Evolutionary conservation across 495 filamentous ascomycete species (phyloP), one percentile per base, ranked within the genome.

Genomic region (Hypoxylon trugodes): DNA sequence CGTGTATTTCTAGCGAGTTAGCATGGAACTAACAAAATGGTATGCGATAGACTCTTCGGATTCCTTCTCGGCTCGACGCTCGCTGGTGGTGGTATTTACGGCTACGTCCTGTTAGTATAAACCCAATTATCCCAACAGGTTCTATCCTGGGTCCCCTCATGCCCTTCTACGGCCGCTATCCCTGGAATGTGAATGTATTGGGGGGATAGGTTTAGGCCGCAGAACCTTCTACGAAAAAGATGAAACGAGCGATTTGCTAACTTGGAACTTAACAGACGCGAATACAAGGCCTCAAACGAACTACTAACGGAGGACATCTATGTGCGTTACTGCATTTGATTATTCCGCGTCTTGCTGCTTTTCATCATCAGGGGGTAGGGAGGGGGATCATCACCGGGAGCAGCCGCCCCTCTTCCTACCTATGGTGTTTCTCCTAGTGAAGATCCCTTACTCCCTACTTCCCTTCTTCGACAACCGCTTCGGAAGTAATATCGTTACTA

Each of bases 221-320:
- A 26, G 13, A 28, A 43, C 16, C 21, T 22, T 54, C 10, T 16
- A 26, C 26, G 24, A 15, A 54, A 37, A 9, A 13, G 12, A 40
- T 16, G 16, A n/a, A n/a, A n/a, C n/a, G 47, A 42, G 28, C 16
- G 48, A 60, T 37, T 43, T 53, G 48, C 65, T 68, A 21, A 68
- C 46, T 13, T 18, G 1, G 19, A 7, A n/a, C 16, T 28, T 9
- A 5, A 53, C 25, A 73, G 70, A 40, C 87, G 91, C 70, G 93
- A 98, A 74, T 98, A 98, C 76, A 89, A 91, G 75, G 82, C 95
- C 32, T 90, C 92, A 52, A 98, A 98, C 76, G 91, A 96, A 77
- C 84, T 97, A 72, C 78, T 98, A 76, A 95, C 90, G 38, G 91
- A 96, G 77, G 95, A 98, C 80, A 97, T 98, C 74, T 90, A 90